Evolutionary conservation across 2,329 filamentous ascomycete species (phyloP).

Genomic region (Pseudocercospora pini-densiflorae): DNA sequence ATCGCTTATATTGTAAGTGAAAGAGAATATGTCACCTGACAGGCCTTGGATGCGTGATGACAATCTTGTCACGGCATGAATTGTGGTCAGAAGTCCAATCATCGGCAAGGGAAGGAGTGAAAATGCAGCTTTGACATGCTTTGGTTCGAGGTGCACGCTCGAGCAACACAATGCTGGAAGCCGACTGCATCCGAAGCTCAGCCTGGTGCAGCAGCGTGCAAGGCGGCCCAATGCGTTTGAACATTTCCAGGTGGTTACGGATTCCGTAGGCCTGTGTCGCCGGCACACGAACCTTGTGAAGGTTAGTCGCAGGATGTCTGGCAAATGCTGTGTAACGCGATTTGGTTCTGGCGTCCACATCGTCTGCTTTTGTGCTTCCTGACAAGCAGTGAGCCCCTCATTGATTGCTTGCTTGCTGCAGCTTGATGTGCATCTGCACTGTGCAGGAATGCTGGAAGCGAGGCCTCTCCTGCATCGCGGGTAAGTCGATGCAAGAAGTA

Average conservation of each 20-base stretch:
- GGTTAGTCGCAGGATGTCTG: constrained; percentile 21
- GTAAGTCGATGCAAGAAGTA: neutral
- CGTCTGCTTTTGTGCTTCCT: neutral
- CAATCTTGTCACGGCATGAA: neutral
- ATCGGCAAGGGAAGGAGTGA: neutral
- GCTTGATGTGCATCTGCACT: neutral
- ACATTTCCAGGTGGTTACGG: constrained; percentile 12
- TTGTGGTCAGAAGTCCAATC: neutral
- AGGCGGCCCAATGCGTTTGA: constrained; percentile 3
- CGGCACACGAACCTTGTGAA: constrained; percentile 10
- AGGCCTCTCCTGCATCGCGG: constrained; percentile 1
- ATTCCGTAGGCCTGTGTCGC: constrained; percentile 17
- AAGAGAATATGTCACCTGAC: neutral
- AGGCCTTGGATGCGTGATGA: constrained; percentile 5
- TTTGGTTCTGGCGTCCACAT: constrained; percentile 3
- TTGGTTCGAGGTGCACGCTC: neutral
- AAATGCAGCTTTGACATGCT: constrained; percentile 4
- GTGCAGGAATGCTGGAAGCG: neutral
- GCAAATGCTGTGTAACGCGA: constrained; percentile 14
- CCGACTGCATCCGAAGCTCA: constrained; percentile 2
- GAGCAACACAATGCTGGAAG: neutral
- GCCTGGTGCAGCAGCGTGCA: neutral
- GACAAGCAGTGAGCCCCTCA: constrained; percentile 5
- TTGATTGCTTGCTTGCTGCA: constrained; percentile 8
- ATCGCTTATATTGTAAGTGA: neutral